phyloP scores from a whole-genome alignment of 129 eudicot species.

The Mikania micrantha region DNA sequence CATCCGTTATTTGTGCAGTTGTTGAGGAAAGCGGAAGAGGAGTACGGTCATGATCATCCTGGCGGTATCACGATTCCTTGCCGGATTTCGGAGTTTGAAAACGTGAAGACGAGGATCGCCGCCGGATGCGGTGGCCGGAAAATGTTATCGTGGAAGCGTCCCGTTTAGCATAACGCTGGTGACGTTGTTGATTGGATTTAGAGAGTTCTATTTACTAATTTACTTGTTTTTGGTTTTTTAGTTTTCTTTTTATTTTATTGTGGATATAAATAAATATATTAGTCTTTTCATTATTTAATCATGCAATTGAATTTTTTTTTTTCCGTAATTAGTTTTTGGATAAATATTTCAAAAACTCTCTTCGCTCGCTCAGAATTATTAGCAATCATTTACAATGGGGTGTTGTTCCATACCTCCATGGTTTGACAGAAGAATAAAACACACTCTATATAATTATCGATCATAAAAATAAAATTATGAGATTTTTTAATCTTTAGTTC shows the following conservation, averaged over 20 bases:
- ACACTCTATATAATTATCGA: no score
- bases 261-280: conserved; percentile 16
- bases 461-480: no score
- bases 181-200: conserved; percentile 25
- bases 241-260: neutral
- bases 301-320: no score
- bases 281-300: no score
- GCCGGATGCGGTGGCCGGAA: conserved; percentile 58
- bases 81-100: conserved; percentile 82
- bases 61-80: conserved; percentile 90
- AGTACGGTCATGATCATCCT: conserved; percentile 67
- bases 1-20: conserved; percentile 80
- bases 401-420: no score
- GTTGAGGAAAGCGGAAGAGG: conserved; percentile 63
- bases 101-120: conserved; percentile 57
- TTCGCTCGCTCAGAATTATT: no score
- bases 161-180: neutral
- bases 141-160: conserved; percentile 31
- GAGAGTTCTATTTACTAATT: neutral
- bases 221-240: no score
- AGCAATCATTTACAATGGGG: no score
- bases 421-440: no score
- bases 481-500: no score
- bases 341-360: no score
- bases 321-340: no score